Base-by-base conservation (phyloP, 2,329 filamentous ascomycete species). In the Calonectria crousiana region DNA sequence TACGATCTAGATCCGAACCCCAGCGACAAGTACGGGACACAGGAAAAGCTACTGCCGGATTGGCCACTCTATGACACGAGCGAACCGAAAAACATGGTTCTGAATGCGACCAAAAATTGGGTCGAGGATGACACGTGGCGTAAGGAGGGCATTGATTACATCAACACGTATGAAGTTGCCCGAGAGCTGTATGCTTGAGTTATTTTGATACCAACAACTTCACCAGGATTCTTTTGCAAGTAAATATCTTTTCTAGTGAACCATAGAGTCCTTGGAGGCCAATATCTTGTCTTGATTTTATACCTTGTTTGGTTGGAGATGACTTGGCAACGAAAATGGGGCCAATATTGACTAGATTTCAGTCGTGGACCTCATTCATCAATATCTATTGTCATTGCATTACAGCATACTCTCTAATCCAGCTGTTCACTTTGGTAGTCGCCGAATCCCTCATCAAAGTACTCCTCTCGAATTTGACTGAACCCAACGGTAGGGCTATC, bases 101-200 rank as follows among this genome's bases (percentile, higher is more conserved):
- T 88, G 0, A 88, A 88, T 76, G 85, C 85, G 6, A 86, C 85
- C 16, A 77, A 79, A 26, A 85, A 83, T 36, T 86, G 84, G 80
- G 81, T 89, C 0, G 88, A 90, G 75, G 79, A 83, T 2, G 88
- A 90, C 75, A 88, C 84, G 0, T 89, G 85, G 81, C 84, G 88
- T 47, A 85, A 85, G 53, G 86, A 88, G 73, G 86, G 84, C 0
- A 89, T 89, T n/a, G 71, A 67, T 0, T 80, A 60, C 53, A 80
- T 80, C 8, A 80, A 80, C 23, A 78, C 72, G 11, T 77, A 77
- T 38, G 78, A 78, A 23, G 75, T 80, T 14, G 77, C 78, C 6
- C 65, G 79, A n/a, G 79, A 80, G n/a, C 9, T 80, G 2, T 80
- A 79, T 49, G 78, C 73, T 1, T 80, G 20, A 70, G 38, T 14